A percentile compares a stretch with the other conserved stretches of the same genome.
Evolutionary conservation across 768 basidiomycete genomes (phyloP).

Genomic region (Suillus americanus): DNA sequence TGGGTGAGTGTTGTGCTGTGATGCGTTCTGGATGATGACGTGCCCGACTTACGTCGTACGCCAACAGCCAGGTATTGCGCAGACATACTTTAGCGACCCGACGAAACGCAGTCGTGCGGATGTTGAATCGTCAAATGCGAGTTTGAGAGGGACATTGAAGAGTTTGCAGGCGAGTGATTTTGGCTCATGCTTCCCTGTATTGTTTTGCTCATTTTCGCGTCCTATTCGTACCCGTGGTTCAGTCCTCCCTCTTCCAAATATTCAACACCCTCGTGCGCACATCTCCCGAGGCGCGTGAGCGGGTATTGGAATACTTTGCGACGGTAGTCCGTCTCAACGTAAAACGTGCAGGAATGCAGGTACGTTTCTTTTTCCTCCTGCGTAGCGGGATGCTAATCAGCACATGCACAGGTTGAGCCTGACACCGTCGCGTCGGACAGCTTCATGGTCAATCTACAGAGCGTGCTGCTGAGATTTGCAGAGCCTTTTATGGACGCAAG

Average conservation of each 20-base stretch:
- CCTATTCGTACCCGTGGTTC: conserved; percentile 5
- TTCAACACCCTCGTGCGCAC: conserved; percentile 89
- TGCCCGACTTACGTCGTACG: background rate
- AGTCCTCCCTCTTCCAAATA: conserved; percentile 77
- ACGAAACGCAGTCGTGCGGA: conserved; percentile 73
- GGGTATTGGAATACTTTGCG: conserved; percentile 80
- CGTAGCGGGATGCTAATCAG: background rate
- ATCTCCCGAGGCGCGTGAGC: conserved; percentile 75
- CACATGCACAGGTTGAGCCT: conserved; percentile 65
- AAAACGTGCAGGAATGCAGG: conserved; percentile 91
- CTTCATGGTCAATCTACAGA: conserved; percentile 89
- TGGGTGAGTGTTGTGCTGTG: conserved; percentile 55
- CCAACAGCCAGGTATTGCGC: conserved; percentile 67
- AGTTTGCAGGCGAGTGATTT: conserved; percentile 65
- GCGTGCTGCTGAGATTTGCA: conserved; percentile 79
- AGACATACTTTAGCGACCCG: conserved; percentile 83
- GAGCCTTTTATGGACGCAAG: conserved; percentile 94
- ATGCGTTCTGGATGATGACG: background rate
- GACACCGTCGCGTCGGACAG: conserved; percentile 86
- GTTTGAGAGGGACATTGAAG: conserved; percentile 83
- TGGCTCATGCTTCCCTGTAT: background rate
- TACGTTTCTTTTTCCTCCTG: conserved; percentile 26
- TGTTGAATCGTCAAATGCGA: conserved; percentile 79
- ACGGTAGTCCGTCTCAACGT: conserved; percentile 71
- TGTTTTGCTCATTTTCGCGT: background rate